Base-by-base conservation (phyloP, 805 yeast genomes). In the Lipomyces chichibuensis region DNA sequence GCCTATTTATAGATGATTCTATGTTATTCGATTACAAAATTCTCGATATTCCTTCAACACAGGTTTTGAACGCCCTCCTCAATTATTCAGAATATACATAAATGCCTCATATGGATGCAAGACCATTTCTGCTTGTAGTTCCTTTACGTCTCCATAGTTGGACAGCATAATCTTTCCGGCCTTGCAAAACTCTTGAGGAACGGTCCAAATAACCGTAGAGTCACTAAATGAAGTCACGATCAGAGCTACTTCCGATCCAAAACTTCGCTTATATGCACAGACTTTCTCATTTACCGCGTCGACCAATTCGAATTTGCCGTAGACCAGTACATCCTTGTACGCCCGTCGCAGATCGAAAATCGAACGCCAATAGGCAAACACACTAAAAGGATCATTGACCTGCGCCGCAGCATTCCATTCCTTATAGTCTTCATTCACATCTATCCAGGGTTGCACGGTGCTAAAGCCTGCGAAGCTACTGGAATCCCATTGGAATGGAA, bases 401-500 rank as follows among this genome's bases (percentile, higher is more conserved):
- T 84, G 85, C 2, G 80, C 74, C 2, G 78, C 81, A 33, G 80
- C 87, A 67, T 84, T 84, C 71, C 84, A 79, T 62, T 80, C 81
- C 66, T 75, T 75, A 76, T 81, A 85, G 72, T 81, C 81, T 67
- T 83, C 86, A 73, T 84, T 83, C 70, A 82, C 81, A 66, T 78
- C 76, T 77, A 82, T 84, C 88, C 89, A 85, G 25, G 87, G 66
- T 37, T 58, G 35, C 9, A 59, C 66, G 17, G 63, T 46, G n/a
- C 66, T 63, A 46, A 63, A 63, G 8, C 66, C 63, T 29, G 63
- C 86, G 66, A 80, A 68, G 13, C 69, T 76, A 0, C 79, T 70
- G 62, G 74, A 74, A 64, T 78, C 79, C 87, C 87, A 84, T 71
- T 84, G 87, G 65, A 84, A 83, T 25, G 87, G 87, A 33, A 85